Conservation (phyloP, 2,329 filamentous ascomycete genomes). For the Akanthomyces dipterigenus region DNA sequence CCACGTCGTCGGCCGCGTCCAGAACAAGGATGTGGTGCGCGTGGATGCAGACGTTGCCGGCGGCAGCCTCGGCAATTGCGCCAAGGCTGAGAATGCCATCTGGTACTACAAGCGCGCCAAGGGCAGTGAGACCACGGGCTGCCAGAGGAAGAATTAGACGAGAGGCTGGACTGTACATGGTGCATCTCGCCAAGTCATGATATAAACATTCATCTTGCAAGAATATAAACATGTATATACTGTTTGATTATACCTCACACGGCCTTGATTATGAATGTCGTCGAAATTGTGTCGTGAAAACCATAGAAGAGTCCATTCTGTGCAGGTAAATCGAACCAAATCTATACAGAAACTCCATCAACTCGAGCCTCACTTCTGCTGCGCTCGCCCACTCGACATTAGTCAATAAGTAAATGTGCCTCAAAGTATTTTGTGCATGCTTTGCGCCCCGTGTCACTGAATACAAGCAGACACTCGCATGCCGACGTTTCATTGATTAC, state of each 20-base stretch:
- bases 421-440: neutral
- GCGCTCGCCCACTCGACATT: neutral
- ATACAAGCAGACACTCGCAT: neutral
- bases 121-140: constrained; percentile 19
- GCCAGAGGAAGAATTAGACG: neutral
- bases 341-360: constrained; percentile 5
- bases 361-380: neutral
- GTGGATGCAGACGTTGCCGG: constrained; percentile 39
- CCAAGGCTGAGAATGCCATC: constrained; percentile 44
- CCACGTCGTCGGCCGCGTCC: constrained; percentile 51
- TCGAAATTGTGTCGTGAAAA: neutral
- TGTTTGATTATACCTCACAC: neutral
- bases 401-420: neutral
- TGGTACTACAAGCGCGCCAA: constrained; percentile 46
- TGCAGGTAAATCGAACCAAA: neutral
- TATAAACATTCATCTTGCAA: neutral
- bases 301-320: neutral
- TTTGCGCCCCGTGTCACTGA: neutral
- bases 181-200: neutral
- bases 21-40: constrained; percentile 41
- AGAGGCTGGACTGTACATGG: neutral
- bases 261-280: neutral
- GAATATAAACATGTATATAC: neutral
- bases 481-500: constrained; percentile 19
- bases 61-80: constrained; percentile 46